These are phyloP conservation scores for Vitis cinerea DNA, from an alignment of 164 flowering plant genomes.

Conservation along the genomic window DNA sequence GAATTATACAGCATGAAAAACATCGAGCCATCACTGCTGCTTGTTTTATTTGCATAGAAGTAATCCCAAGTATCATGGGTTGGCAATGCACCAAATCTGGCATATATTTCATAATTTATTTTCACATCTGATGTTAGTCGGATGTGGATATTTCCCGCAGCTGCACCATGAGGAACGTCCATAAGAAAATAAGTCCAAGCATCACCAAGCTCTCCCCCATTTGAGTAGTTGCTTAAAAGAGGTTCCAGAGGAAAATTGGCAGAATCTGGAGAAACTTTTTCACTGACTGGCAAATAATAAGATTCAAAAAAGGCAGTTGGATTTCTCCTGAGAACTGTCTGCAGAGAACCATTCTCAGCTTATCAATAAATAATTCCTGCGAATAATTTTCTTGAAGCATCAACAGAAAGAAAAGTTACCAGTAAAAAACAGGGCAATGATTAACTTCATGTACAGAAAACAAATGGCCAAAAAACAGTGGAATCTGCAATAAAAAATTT, in stretches of 20 bases:
- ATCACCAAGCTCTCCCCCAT: constrained; percentile 22
- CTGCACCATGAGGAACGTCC: constrained; percentile 81
- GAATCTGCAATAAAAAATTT: no score
- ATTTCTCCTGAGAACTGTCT: constrained; percentile 61
- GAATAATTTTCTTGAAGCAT: constrained; percentile 22
- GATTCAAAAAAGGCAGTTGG: constrained; percentile 52
- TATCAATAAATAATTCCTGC: constrained; percentile 31
- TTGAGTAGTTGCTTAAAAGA: constrained; percentile 58
- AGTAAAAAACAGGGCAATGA: not conserved
- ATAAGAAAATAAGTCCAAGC: constrained; percentile 82
- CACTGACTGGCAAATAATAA: constrained; percentile 60
- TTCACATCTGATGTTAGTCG: constrained; percentile 45
- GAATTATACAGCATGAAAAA: constrained; percentile 66
- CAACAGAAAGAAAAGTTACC: constrained; percentile 13
- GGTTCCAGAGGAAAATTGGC: constrained; percentile 64
- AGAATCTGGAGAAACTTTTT: constrained; percentile 32
- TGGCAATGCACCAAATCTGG: constrained; percentile 77
- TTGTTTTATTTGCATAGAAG: constrained; percentile 60
- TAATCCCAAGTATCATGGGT: constrained; percentile 66
- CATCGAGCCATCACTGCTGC: constrained; percentile 57
- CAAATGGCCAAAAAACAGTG: no score
- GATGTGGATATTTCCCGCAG: constrained; percentile 77
- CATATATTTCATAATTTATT: constrained; percentile 62
- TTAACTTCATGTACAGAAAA: no score
- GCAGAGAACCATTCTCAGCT: constrained; percentile 54